Evolutionary conservation across 805 yeast species (phyloP).

Genomic region (Torulaspora gathmanii): DNA sequence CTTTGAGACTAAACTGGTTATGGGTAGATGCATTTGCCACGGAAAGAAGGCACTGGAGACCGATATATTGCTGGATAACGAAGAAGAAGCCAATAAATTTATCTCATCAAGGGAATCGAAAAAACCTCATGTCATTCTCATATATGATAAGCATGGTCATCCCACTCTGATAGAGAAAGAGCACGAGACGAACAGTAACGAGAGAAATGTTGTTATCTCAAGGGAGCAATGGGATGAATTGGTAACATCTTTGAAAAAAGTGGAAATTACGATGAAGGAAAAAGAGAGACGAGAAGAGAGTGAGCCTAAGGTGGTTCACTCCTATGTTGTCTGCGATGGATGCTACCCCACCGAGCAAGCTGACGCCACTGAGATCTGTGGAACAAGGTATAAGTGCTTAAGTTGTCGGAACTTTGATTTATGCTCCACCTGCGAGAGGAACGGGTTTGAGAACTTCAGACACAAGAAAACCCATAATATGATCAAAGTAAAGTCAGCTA

Average conservation of each 20-base stretch:
- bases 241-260: constrained; percentile 16
- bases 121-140: constrained; percentile 14
- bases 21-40: constrained; percentile 19
- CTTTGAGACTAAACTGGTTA: constrained; percentile 11
- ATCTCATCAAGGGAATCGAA: constrained; percentile 10
- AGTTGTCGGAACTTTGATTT: constrained; percentile 48
- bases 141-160: constrained; percentile 13
- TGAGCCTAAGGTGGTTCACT: constrained; percentile 12
- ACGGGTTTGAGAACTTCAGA: constrained; percentile 14
- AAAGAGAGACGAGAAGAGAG: constrained; percentile 1
- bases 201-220: constrained; percentile 11
- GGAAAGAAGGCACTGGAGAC: constrained; percentile 16
- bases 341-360: constrained; percentile 18
- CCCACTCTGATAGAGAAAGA: background rate
- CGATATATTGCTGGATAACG: constrained; percentile 10
- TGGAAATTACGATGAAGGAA: constrained; percentile 15
- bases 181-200: background rate
- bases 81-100: constrained; percentile 9
- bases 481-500: constrained; percentile 19
- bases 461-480: constrained; percentile 22
- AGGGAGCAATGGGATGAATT: constrained; percentile 18
- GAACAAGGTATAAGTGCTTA: constrained; percentile 45
- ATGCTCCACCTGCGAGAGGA: constrained; percentile 37
- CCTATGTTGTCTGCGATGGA: constrained; percentile 27
- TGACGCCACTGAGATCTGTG: constrained; percentile 28